These are phyloP conservation scores for Penicillium nucicola DNA, from an alignment of 495 filamentous ascomycete genomes.

Conservation along the genomic window DNA sequence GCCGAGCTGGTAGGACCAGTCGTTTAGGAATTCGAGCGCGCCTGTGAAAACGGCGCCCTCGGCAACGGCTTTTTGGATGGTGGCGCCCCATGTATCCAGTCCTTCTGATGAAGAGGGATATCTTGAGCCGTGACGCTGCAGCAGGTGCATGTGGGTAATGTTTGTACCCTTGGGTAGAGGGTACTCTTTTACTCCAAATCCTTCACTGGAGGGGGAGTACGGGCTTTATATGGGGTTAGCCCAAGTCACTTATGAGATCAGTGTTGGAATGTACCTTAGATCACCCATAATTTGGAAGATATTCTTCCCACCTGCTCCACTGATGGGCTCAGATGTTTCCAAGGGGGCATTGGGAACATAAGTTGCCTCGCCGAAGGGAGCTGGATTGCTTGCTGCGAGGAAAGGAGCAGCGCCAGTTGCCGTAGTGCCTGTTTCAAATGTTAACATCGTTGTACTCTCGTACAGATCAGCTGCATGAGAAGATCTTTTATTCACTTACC, in stretches of 20 bases:
- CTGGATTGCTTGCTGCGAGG: conserved; percentile 53
- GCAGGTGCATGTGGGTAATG: conserved; percentile 52
- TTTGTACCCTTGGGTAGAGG: conserved; percentile 52
- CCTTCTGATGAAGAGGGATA: conserved; percentile 35
- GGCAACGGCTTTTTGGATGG: conserved; percentile 28
- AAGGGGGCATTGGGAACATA: conserved; percentile 56
- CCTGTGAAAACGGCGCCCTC: conserved; percentile 39
- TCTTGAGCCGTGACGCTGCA: conserved; percentile 43
- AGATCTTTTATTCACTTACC: no score
- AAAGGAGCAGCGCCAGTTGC: conserved; percentile 55
- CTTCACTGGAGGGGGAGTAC: conserved; percentile 25
- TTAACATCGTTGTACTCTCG: background rate
- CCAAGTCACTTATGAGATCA: background rate
- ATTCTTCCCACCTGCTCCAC: conserved; percentile 46
- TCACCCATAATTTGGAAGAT: conserved; percentile 57
- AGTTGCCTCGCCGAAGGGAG: conserved; percentile 45
- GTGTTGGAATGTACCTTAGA: conserved; percentile 19
- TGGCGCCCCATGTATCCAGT: conserved; percentile 27
- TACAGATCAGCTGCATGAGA: no score
- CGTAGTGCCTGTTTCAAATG: conserved; percentile 44
- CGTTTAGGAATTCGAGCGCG: conserved; percentile 48
- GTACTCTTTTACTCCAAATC: conserved; percentile 56
- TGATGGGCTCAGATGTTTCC: conserved; percentile 54
- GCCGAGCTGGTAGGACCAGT: conserved; percentile 45
- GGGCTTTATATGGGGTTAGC: conserved; percentile 8